Base-by-base conservation (phyloP, 805 yeast genomes). In the Wickerhamiella vanderwaltii region DNA sequence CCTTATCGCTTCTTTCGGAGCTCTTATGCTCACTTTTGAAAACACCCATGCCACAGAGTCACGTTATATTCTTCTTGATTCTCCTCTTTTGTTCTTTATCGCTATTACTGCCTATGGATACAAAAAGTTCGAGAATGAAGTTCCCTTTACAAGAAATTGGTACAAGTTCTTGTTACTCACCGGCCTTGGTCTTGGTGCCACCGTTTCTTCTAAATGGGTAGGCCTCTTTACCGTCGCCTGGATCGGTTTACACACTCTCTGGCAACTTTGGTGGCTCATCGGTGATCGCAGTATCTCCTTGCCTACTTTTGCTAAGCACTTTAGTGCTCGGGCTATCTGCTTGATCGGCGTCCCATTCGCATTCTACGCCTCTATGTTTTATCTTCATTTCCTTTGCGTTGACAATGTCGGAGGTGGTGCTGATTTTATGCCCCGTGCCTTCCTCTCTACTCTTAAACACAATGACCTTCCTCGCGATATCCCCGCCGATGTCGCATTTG, bases 401-500 rank as follows among this genome's bases (percentile, higher is more conserved):
- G 60, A 55, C 33, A 62, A 62, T 45, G 62, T 62, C 25, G 84
- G 84, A 7, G 69, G 69, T 15, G 85, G 80, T 3, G 70, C 79
- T 4, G 72, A 75, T 7, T 62, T 67, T 45, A 64, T 88, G 68
- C 64, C 81, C 6, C 73, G 94, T 1, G 67, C 68, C 43, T 84
- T 79, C 66, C 80, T 78, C 59, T 64, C 76, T 32, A 62, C 77
- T 5, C 65, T 82, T 32, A 56, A 69, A 50, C 66, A 67, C 53
- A 62, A 65, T 38, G 52, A 53, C 16, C 49, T 64, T 44, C 61
- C 56, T n/a, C 52, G 55, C 11, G 58, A 60, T 26, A 60, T 69
- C 29, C 79, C 85, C 16, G 75, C 76, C n/a, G 75, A 74, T 31
- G 75, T 87, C 1, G 71, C 76, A 7, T 77, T 64, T 57, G 95